Base-by-base conservation (phyloP, 441 rosid species). In the Euphorbia schlechtendalii region DNA sequence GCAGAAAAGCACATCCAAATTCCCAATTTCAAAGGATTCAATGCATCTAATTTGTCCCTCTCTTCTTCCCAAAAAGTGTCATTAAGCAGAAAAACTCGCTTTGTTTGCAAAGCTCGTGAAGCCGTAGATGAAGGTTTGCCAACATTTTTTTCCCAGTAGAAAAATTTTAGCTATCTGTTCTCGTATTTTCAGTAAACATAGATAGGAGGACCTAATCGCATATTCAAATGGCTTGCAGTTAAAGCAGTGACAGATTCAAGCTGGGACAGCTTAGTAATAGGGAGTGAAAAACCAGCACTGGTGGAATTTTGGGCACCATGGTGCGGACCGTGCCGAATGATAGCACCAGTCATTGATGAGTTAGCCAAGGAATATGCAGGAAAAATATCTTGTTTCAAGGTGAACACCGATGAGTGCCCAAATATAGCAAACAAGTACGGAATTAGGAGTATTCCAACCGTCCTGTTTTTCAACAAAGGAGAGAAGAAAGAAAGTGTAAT, bases 271-370 rank as follows among this genome's bases (percentile, higher is more conserved):
- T 72, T 58, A 18, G 87, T 84, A 32, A 59, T 81, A 8, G 72
- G 71, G 15, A 71, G 75, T 34, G 68, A 75, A 9, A 82, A 9
- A 61, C 87, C 89, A n/a, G 84, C 78, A 22, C 78, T 86, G 22
- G 89, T 86, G 68, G 92, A 86, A 76, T 86, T 86, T 32, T 86
- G 92, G 92, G 92, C 92, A 24, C 88, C 92, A 17, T 84, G 92
- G 92, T 83, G 92, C 15, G 92, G 88, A 60, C 92, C 92, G 3
- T 86, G 88, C 66, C 73, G 85, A 67, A 86, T 86, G 87, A 86
- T 86, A 66, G 87, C 85, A 4, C 92, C 92, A 0, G 83, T 82
- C 0, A 64, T 86, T 3, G 77, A 82, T 17, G 87, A 84, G 52
- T 58, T 86, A 65, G 92, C 89, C 0, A 82, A 76, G 64, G 87